Evolutionary conservation across 257 asterid species (phyloP).

Genomic region (Ligustrum vulgare): DNA sequence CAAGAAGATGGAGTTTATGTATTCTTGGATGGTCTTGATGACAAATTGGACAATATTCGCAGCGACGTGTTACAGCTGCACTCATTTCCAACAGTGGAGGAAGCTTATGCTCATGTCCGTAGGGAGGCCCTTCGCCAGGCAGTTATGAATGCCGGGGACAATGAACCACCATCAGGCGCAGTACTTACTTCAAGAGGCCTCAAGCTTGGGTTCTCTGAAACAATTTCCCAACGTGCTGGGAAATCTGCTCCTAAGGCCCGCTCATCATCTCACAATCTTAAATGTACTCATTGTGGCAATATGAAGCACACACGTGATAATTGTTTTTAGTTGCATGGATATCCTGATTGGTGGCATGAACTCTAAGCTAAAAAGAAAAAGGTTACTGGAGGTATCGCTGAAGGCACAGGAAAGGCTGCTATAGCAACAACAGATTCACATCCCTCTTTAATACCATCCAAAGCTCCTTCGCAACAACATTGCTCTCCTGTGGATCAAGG

Average conservation of each 20-base stretch:
- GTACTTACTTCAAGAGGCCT: too few species aligned
- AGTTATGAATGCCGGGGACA: background rate
- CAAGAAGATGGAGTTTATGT: constrained; percentile 7
- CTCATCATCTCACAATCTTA: too few species aligned
- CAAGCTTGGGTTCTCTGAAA: background rate
- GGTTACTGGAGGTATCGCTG: background rate
- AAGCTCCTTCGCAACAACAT: too few species aligned
- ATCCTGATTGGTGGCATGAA: background rate
- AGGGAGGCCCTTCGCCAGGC: background rate
- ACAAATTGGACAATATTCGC: background rate
- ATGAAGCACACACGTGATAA: background rate
- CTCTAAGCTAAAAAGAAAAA: background rate
- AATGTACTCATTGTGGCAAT: background rate
- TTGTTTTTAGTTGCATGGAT: background rate
- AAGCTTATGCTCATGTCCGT: background rate
- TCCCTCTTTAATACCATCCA: too few species aligned
- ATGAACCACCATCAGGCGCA: too few species aligned
- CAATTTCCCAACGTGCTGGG: too few species aligned
- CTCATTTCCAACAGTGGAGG: background rate
- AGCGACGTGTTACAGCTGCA: background rate
- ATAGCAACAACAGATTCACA: background rate
- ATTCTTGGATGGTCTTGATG: background rate
- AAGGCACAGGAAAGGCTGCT: too few species aligned
- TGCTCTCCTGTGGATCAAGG: too few species aligned
- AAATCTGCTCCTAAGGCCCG: too few species aligned